Percentiles rank a stretch among this genome's conserved stretches.
phyloP scores from a whole-genome alignment of 352 stramenopile species.

The Phytophthora kernoviae region DNA sequence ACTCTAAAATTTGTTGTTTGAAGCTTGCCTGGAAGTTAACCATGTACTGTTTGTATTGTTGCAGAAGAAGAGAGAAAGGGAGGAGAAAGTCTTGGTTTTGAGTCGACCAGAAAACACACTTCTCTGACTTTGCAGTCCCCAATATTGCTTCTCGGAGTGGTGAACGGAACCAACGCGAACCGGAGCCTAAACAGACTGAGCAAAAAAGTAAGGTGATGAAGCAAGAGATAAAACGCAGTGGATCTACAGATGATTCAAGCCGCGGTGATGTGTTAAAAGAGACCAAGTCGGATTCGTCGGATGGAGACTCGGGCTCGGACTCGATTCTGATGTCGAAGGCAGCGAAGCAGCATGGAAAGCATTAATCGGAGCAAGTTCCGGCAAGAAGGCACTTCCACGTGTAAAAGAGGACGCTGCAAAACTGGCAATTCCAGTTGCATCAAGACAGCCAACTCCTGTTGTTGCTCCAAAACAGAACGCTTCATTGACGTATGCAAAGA shows the following conservation, averaged over 20 bases:
- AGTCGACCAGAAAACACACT: too few relatives aligned
- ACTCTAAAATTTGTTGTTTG: too few relatives aligned
- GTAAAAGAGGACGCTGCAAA: background rate
- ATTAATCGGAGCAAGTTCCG: background rate
- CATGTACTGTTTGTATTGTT: too few relatives aligned
- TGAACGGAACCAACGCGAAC: too few relatives aligned
- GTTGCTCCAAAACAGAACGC: background rate
- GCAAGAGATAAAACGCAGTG: background rate
- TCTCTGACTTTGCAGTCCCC: too few relatives aligned
- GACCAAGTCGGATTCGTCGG: background rate
- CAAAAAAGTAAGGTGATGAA: background rate
- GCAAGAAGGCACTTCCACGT: background rate
- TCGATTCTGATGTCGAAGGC: background rate
- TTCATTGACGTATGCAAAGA: background rate
- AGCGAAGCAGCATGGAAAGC: slow-evolving; percentile 3
- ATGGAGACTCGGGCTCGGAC: background rate
- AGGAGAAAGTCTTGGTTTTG: too few relatives aligned
- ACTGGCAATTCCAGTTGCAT: background rate
- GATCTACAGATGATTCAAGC: background rate
- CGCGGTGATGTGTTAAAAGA: background rate
- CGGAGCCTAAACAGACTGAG: too few relatives aligned
- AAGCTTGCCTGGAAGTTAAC: too few relatives aligned
- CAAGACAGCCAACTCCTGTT: background rate
- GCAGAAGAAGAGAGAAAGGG: too few relatives aligned
- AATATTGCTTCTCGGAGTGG: too few relatives aligned